Percentiles rank a stretch among this genome's conserved stretches.
These are phyloP conservation scores for Ciborinia camelliae DNA, from an alignment of 2,329 filamentous ascomycete species.

Conservation along the genomic window DNA sequence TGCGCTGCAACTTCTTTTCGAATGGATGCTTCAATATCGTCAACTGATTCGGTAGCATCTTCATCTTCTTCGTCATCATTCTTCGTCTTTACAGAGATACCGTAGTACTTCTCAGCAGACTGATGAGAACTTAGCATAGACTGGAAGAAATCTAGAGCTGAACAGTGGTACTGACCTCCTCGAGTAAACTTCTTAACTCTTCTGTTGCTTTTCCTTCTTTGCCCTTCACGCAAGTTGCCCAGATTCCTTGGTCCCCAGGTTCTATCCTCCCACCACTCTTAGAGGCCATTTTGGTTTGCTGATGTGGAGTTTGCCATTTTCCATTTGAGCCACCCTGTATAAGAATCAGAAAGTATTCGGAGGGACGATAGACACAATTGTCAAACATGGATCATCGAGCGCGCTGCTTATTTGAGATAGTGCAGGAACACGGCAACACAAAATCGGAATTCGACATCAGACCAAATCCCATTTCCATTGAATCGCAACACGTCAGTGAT, in stretches of 20 bases:
- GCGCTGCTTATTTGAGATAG: neutral
- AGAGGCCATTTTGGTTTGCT: constrained; percentile 46
- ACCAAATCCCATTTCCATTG: neutral
- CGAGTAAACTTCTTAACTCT: constrained; percentile 64
- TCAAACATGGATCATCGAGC: neutral
- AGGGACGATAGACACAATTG: neutral
- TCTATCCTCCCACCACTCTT: constrained; percentile 52
- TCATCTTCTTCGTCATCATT: constrained; percentile 40
- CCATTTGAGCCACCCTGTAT: constrained; percentile 47
- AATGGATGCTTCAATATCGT: constrained; percentile 73
- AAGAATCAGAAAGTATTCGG: neutral
- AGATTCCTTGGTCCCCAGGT: constrained; percentile 69
- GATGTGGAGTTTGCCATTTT: constrained; percentile 60
- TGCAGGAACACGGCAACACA: neutral
- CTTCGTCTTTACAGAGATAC: constrained; percentile 33
- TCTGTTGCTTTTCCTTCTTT: constrained; percentile 67
- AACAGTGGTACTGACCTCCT: constrained; percentile 50
- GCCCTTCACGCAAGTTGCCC: constrained; percentile 71
- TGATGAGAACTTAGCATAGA: constrained; percentile 36
- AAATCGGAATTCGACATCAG: neutral
- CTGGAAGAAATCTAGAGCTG: neutral
- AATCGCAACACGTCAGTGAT: neutral
- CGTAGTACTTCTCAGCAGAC: constrained; percentile 64
- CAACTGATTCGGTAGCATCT: constrained; percentile 42
- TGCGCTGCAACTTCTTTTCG: constrained; percentile 62